These are phyloP conservation scores for Ilyonectria destructans DNA, from an alignment of 2,329 filamentous ascomycete genomes.

Conservation along the genomic window DNA sequence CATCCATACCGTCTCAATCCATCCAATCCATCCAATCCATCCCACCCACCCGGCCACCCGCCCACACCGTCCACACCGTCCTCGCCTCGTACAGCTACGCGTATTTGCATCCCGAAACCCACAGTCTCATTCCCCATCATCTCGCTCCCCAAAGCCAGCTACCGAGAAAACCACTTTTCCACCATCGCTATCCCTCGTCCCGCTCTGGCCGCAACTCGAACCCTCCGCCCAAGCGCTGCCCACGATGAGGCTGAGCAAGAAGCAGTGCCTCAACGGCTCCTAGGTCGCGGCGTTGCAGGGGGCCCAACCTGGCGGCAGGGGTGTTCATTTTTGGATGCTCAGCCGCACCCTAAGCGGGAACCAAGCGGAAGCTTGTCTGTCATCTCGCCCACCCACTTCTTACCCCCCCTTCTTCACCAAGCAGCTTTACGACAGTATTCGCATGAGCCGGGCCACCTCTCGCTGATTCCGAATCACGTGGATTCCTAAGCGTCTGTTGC, in stretches of 20 bases:
- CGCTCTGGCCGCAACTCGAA: background rate
- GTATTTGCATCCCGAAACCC: constrained; percentile 7
- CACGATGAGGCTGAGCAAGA: constrained; percentile 25
- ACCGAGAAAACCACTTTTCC: background rate
- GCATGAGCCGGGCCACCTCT: background rate
- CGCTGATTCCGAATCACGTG: constrained; percentile 6
- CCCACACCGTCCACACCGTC: background rate
- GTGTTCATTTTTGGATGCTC: constrained; percentile 26
- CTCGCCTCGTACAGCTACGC: background rate
- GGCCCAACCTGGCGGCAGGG: constrained; percentile 9
- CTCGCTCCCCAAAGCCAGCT: background rate
- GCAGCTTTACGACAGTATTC: constrained; percentile 1
- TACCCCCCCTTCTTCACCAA: constrained; percentile 2
- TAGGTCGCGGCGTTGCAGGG: constrained; percentile 10
- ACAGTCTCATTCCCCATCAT: background rate
- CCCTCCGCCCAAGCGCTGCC: constrained; percentile 1
- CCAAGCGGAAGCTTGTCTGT: constrained; percentile 25
- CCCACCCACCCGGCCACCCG: background rate
- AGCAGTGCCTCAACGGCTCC: constrained; percentile 24
- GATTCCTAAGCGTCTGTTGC: background rate
- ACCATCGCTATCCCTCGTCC: background rate
- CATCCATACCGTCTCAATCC: background rate
- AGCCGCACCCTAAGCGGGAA: constrained; percentile 32
- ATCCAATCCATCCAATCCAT: background rate
- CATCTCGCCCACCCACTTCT: constrained; percentile 3